A percentile compares a stretch with the other conserved stretches of the same genome.
These are phyloP conservation scores for Neocatenulostroma microsporum DNA, from an alignment of 2,329 filamentous ascomycete species.

Conservation along the genomic window DNA sequence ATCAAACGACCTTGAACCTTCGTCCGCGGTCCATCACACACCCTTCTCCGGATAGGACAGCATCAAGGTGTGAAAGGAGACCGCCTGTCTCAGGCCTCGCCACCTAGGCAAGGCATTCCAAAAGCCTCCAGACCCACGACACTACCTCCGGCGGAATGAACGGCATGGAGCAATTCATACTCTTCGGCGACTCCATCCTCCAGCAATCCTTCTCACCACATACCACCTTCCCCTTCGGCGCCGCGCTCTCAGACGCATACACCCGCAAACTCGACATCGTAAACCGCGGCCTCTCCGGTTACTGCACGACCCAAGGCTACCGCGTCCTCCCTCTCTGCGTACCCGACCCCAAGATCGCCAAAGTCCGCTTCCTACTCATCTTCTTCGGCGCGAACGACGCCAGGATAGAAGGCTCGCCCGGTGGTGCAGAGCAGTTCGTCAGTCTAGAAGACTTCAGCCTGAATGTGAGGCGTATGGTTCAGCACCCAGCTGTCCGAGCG, in stretches of 20 bases:
- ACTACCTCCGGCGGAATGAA: no score
- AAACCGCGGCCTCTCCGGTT: conserved; percentile 79
- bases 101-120: no score
- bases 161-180: conserved; percentile 57
- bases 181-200: conserved; percentile 87
- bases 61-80: no score
- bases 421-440: conserved; percentile 60
- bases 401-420: conserved; percentile 54
- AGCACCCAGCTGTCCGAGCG: conserved; percentile 58
- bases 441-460: conserved; percentile 65
- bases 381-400: conserved; percentile 90
- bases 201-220: conserved; percentile 56
- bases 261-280: conserved; percentile 73
- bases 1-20: no score
- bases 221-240: conserved; percentile 66
- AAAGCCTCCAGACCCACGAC: no score
- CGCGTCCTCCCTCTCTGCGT: conserved; percentile 63
- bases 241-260: conserved; percentile 62
- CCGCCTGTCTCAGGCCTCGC: no score
- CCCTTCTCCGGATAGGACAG: no score
- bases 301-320: conserved; percentile 70
- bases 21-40: no score
- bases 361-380: conserved; percentile 54
- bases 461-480: conserved; percentile 65
- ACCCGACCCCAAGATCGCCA: conserved; percentile 53